Conservation (phyloP, 2,329 filamentous ascomycete genomes). For the Hymenoscyphus linearis region DNA sequence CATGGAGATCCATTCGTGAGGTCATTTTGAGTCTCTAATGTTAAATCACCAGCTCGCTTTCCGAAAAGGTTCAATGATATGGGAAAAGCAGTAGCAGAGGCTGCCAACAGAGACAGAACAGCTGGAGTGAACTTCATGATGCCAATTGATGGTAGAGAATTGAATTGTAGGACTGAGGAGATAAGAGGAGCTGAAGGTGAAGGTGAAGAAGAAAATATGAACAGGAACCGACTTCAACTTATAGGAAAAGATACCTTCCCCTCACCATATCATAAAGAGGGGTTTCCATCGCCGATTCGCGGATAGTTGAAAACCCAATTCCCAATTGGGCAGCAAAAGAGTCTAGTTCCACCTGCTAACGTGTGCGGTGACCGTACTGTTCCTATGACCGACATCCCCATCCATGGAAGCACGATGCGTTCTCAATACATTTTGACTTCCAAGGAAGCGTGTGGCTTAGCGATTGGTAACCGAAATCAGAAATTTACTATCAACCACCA, state of each 20-base stretch:
- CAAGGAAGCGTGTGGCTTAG: background rate
- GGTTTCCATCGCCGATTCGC: background rate
- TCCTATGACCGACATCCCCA: background rate
- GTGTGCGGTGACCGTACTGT: background rate
- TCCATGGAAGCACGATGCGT: background rate
- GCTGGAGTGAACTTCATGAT: conserved; percentile 1
- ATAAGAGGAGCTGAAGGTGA: background rate
- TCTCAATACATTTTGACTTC: background rate
- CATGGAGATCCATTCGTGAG: conserved; percentile 30
- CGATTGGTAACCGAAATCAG: background rate
- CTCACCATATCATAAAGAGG: background rate
- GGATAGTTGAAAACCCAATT: background rate
- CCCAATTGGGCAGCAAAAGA: background rate
- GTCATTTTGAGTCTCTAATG: conserved; percentile 17
- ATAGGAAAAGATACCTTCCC: background rate
- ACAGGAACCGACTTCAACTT: background rate
- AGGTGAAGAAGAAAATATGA: background rate
- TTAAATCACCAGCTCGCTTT: background rate
- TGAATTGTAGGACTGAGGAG: background rate
- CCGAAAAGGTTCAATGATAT: background rate
- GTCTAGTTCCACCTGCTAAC: background rate
- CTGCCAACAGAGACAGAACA: background rate
- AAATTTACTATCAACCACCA: background rate
- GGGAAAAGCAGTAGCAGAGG: conserved; percentile 1
- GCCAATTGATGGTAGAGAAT: background rate